Conservation (phyloP, 129 eudicot genomes). For the Saposhnikovia divaricata region DNA sequence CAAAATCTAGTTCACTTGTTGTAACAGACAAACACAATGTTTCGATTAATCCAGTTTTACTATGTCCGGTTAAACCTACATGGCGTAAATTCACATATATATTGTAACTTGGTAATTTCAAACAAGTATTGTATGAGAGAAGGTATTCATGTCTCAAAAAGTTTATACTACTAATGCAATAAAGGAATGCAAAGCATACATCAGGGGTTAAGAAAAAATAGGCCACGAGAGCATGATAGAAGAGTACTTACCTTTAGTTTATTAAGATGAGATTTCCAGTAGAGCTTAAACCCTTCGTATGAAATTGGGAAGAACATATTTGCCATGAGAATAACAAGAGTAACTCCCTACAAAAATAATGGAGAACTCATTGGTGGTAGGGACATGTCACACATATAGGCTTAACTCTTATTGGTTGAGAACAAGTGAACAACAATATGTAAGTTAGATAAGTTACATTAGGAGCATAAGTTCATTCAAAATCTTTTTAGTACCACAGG, state of each 20-base stretch:
- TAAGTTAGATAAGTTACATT: neutral
- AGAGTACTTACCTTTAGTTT: conserved; percentile 51
- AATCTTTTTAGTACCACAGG: neutral
- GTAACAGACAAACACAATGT: neutral
- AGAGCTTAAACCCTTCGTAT: conserved; percentile 64
- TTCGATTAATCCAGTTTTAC: neutral
- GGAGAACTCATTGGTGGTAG: neutral
- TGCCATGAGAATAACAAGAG: conserved; percentile 55
- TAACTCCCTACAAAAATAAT: conserved; percentile 52
- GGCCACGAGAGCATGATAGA: neutral
- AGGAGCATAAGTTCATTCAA: neutral
- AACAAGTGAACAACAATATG: neutral
- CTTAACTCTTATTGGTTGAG: neutral
- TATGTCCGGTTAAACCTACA: neutral
- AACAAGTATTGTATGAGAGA: neutral
- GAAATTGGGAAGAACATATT: conserved; percentile 65
- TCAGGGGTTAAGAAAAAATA: neutral
- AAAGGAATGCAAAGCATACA: neutral
- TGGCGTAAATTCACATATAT: neutral
- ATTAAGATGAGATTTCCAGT: conserved; percentile 68
- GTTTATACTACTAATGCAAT: neutral
- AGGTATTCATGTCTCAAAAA: neutral
- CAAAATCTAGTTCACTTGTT: neutral
- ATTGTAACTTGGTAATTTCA: neutral
- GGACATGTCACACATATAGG: neutral